These are phyloP conservation scores for Gastrolobium villosum DNA, from an alignment of 306 rosid species.

Conservation along the genomic window DNA sequence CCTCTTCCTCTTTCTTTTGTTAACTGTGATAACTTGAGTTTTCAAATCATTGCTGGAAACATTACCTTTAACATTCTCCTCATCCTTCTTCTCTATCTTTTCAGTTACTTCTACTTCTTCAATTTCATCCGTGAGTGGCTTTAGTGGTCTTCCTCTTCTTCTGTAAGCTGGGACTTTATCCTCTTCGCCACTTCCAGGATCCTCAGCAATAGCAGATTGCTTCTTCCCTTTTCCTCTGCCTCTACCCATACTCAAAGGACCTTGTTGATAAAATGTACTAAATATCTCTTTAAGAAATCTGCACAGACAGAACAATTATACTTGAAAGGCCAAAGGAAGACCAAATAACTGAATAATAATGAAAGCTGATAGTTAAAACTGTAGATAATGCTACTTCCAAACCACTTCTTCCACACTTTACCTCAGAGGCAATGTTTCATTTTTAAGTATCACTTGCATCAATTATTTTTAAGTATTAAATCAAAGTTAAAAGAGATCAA, in stretches of 20 bases:
- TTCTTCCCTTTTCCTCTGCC: constrained; percentile 83
- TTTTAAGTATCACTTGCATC: constrained; percentile 32
- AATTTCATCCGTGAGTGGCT: constrained; percentile 63
- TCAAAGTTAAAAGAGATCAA: constrained; percentile 19
- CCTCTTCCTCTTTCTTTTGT: constrained; percentile 71
- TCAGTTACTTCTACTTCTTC: constrained; percentile 61
- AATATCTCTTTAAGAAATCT: constrained; percentile 48
- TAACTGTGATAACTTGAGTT: constrained; percentile 55
- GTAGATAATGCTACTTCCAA: constrained; percentile 23
- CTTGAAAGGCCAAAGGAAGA: constrained; percentile 43
- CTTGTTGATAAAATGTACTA: constrained; percentile 39
- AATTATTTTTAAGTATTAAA: constrained; percentile 11
- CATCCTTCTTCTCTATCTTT: constrained; percentile 64
- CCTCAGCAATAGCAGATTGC: constrained; percentile 59
- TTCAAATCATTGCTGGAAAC: constrained; percentile 57
- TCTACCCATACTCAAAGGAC: constrained; percentile 67
- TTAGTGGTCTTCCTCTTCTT: constrained; percentile 70
- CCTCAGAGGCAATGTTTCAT: constrained; percentile 10
- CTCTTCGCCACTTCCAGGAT: constrained; percentile 67
- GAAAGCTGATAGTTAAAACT: constrained; percentile 38
- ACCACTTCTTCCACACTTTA: constrained; percentile 31
- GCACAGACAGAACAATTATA: constrained; percentile 42
- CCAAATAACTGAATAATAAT: constrained; percentile 33
- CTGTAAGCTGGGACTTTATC: constrained; percentile 61
- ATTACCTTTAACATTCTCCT: constrained; percentile 54